A percentile compares a stretch with the other conserved stretches of the same genome.
These are phyloP conservation scores for Patellaria atrata DNA, from an alignment of 495 filamentous ascomycete species.

Conservation along the genomic window DNA sequence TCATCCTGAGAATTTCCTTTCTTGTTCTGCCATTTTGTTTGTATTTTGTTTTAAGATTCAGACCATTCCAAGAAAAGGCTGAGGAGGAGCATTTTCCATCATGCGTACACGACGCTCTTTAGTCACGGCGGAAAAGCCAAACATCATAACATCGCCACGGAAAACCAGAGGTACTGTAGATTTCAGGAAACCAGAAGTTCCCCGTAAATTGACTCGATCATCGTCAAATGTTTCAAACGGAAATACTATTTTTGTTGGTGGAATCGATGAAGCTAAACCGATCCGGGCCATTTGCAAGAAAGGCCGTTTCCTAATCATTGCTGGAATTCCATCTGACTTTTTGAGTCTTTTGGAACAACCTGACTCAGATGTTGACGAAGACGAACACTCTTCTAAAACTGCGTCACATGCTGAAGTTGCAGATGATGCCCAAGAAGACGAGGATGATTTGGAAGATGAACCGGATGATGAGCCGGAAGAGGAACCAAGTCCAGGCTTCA, in stretches of 20 bases:
- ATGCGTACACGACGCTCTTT: no score
- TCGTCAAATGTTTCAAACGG: constrained; percentile 14
- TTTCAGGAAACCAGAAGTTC: no score
- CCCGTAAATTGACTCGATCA: constrained; percentile 12
- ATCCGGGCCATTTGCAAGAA: constrained; percentile 6
- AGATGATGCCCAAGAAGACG: background rate
- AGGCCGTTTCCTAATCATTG: constrained; percentile 7
- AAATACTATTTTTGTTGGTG: constrained; percentile 5
- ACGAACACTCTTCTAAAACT: background rate
- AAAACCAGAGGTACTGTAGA: no score
- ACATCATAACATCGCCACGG: no score
- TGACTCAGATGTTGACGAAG: background rate
- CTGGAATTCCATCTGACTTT: constrained; percentile 11
- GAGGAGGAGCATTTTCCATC: no score
- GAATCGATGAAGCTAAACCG: background rate
- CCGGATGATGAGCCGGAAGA: constrained; percentile 1
- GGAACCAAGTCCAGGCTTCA: background rate
- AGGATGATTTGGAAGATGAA: no score
- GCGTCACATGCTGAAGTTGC: background rate
- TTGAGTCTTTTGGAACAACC: constrained; percentile 3
- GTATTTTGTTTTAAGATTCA: no score
- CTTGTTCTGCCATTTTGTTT: no score
- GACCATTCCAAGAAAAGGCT: no score
- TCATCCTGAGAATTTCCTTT: no score
- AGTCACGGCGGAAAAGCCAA: no score